Percentiles rank a stretch among this genome's conserved stretches.
Evolutionary conservation across 768 basidiomycete species (phyloP).

Genomic region (Sporobolomyces roseus): DNA sequence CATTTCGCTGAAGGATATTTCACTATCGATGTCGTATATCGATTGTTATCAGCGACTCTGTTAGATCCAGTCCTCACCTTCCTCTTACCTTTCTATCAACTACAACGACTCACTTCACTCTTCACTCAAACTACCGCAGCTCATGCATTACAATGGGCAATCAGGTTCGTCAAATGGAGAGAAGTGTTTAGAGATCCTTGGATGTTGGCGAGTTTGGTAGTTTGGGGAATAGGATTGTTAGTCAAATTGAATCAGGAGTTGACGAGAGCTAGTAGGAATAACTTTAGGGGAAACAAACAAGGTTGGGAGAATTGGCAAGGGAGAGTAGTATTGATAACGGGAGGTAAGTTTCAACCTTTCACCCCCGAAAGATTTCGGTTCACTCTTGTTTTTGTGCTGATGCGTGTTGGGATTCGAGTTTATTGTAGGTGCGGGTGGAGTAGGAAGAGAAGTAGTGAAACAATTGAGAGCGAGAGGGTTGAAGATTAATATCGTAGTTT

Average conservation of each 20-base stretch:
- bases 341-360: slow-evolving; percentile 59
- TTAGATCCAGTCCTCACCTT: slow-evolving; percentile 8
- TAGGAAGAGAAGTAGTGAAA: slow-evolving; percentile 82
- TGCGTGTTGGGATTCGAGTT: not conserved
- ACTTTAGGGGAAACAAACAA: not conserved
- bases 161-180: not conserved
- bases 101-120: slow-evolving; percentile 4
- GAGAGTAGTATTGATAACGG: slow-evolving; percentile 85
- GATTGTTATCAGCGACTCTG: not conserved
- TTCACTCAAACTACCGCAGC: not conserved
- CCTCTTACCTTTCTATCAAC: slow-evolving; percentile 1
- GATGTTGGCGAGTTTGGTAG: not conserved
- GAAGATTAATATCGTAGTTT: slow-evolving; percentile 75
- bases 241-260: not conserved
- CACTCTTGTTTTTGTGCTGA: not conserved
- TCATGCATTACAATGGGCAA: not conserved
- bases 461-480: slow-evolving; percentile 66
- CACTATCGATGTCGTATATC: slow-evolving; percentile 19
- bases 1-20: slow-evolving; percentile 23
- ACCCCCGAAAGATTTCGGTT: not conserved
- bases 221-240: not conserved
- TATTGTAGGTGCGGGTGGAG: slow-evolving; percentile 70
- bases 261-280: slow-evolving; percentile 14
- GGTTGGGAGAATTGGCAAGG: slow-evolving; percentile 66
- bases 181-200: slow-evolving; percentile 4